phyloP scores from a whole-genome alignment of 2,329 filamentous ascomycete genomes.

The Balansia obtecta region DNA sequence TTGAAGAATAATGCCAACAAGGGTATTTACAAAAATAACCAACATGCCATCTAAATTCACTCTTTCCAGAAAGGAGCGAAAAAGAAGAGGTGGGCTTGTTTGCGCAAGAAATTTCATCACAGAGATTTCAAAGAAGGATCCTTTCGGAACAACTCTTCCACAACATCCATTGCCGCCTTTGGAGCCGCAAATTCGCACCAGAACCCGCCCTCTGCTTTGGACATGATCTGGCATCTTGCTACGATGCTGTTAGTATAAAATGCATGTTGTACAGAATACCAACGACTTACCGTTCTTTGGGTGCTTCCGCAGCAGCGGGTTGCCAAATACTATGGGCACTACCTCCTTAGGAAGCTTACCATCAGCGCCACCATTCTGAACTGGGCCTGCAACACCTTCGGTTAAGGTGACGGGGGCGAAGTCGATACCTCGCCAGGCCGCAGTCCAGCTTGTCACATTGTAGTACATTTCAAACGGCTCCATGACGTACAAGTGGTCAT shows the following conservation, averaged over 20 bases:
- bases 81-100: not conserved
- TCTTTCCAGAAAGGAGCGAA: not conserved
- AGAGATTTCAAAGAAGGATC: slow-evolving; percentile 9
- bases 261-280: too few relatives aligned
- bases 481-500: slow-evolving; percentile 6
- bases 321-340: slow-evolving; percentile 8
- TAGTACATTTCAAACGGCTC: slow-evolving; percentile 11
- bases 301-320: slow-evolving; percentile 5
- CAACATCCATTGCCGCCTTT: slow-evolving; percentile 6
- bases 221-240: slow-evolving; percentile 9
- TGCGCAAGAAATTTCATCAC: not conserved
- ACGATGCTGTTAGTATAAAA: not conserved
- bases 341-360: not conserved
- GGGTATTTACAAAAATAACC: too few relatives aligned
- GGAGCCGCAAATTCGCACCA: slow-evolving; percentile 9
- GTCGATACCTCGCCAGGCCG: slow-evolving; percentile 10
- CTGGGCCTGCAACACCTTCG: not conserved
- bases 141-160: slow-evolving; percentile 6
- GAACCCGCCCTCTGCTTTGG: slow-evolving; percentile 11
- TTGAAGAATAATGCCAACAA: not conserved
- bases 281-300: slow-evolving; percentile 6
- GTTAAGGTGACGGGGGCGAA: slow-evolving; percentile 3
- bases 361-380: not conserved
- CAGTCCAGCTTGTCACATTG: slow-evolving; percentile 9
- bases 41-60: not conserved